Base-by-base conservation (phyloP, 1,284 basidiomycete species). In the Rhodotorula sp. region DNA sequence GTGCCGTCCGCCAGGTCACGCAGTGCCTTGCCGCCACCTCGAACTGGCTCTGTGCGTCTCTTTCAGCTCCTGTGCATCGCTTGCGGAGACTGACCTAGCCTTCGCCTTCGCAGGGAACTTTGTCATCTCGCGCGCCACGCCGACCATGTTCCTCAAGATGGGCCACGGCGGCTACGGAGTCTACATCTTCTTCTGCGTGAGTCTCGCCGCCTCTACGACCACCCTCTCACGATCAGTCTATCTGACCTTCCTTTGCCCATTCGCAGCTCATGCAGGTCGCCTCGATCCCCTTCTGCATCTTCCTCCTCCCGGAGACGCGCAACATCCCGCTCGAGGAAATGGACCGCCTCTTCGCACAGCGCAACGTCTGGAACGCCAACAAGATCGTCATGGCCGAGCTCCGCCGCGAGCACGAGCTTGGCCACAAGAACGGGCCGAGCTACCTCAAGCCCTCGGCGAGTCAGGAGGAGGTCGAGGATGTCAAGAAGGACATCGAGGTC, bases 111-210 rank as follows among this genome's bases (percentile, higher is more conserved):
- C 52, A 74, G 67, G 64, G 61, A 76, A 75, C 61, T 78, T 79
- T 66, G 46, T 76, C 58, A 77, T 80, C 65, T 75, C 79, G 8
- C 73, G 79, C 41, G 74, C 73, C 46, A 80, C 79, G 0, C 77
- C 77, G 13, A 68, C 78, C 48, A 68, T 68, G 67, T 68, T 68
- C 67, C 61, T 63, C 56, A 58, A 63, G 46, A 68, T 68, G 67
- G 61, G 60, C 25, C 34, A 53, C 50, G 52, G 49, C 21, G 61
- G 61, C 16, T 67, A 55, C 56, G 71, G 67, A 45, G 71, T 70
- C 56, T 82, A 80, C 74, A 71, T 82, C 66, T 79, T 82, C 78
- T 80, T 82, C 57, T 80, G 79, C 1, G 34, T 72, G 45, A 54
- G 67, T 66, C n/a, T 34, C 5, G 34, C 34, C 34, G 34, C 41